Conservation (phyloP, 768 basidiomycete species). For the Kwoniella europaea region DNA sequence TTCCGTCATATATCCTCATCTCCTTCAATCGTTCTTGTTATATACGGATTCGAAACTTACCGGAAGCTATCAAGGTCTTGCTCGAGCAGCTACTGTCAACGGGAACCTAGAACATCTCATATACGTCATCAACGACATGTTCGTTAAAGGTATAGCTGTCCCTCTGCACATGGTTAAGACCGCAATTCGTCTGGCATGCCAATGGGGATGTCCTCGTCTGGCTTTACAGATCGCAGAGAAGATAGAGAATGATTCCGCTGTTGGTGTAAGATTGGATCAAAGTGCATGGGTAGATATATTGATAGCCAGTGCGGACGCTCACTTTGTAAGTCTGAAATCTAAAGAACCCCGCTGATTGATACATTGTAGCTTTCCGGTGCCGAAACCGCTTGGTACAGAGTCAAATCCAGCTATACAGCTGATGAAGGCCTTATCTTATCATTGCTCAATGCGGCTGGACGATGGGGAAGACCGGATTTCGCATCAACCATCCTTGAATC, state of each 20-base stretch:
- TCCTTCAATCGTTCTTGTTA: constrained; percentile 62
- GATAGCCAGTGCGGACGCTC: constrained; percentile 66
- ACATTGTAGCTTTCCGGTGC: constrained; percentile 72
- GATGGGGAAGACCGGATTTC: constrained; percentile 72
- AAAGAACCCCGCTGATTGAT: not conserved
- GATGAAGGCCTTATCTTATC: constrained; percentile 76
- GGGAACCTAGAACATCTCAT: constrained; percentile 71
- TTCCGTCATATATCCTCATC: constrained; percentile 43
- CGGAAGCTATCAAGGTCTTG: constrained; percentile 58
- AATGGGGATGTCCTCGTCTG: constrained; percentile 66
- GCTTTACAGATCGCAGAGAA: constrained; percentile 72
- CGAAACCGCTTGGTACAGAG: constrained; percentile 67
- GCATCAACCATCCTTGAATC: constrained; percentile 70
- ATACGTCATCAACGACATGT: constrained; percentile 68
- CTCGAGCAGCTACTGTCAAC: constrained; percentile 65
- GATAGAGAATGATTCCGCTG: constrained; percentile 65
- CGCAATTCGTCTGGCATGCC: constrained; percentile 66
- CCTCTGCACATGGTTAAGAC: constrained; percentile 63
- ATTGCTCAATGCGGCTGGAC: constrained; percentile 74
- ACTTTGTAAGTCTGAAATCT: constrained; percentile 67
- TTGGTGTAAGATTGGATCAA: constrained; percentile 63
- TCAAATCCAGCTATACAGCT: constrained; percentile 65
- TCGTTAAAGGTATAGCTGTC: constrained; percentile 63
- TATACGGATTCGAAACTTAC: constrained; percentile 54
- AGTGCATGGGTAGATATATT: constrained; percentile 73